A percentile compares a stretch with the other conserved stretches of the same genome.
These are phyloP conservation scores for Chaetomium fimeti DNA, from an alignment of 495 filamentous ascomycete genomes.

Conservation along the genomic window DNA sequence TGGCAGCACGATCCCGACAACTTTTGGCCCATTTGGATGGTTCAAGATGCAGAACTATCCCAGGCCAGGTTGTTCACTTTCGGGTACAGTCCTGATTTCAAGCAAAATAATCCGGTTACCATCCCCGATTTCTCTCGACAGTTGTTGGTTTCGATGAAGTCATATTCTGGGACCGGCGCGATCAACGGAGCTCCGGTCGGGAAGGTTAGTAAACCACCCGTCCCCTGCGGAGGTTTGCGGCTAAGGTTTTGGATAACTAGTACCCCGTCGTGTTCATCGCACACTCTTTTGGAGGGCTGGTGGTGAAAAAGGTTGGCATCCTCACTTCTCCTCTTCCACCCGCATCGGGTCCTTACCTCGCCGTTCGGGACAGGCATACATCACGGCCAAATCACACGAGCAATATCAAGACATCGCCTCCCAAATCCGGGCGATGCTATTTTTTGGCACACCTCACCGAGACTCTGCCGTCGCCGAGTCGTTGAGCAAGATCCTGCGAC, in stretches of 20 bases:
- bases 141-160: not conserved
- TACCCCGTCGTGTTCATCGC: not conserved
- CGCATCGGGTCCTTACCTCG: too few species aligned
- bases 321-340: too few species aligned
- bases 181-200: not conserved
- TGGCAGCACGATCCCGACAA: not conserved
- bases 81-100: not conserved
- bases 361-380: not conserved
- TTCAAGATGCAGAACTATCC: not conserved
- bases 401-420: not conserved
- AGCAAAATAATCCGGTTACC: not conserved
- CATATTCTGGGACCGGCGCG: not conserved
- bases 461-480: not conserved
- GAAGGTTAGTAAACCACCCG: not conserved
- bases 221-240: not conserved
- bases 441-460: constrained; percentile 6
- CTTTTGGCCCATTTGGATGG: not conserved
- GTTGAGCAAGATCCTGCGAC: not conserved
- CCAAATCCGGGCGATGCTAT: constrained; percentile 3
- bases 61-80: not conserved
- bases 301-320: not conserved
- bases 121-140: not conserved
- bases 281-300: not conserved
- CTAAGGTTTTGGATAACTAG: not conserved
- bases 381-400: not conserved